Base-by-base conservation (phyloP, 768 basidiomycete genomes). In the Rhizopogon rudus region DNA sequence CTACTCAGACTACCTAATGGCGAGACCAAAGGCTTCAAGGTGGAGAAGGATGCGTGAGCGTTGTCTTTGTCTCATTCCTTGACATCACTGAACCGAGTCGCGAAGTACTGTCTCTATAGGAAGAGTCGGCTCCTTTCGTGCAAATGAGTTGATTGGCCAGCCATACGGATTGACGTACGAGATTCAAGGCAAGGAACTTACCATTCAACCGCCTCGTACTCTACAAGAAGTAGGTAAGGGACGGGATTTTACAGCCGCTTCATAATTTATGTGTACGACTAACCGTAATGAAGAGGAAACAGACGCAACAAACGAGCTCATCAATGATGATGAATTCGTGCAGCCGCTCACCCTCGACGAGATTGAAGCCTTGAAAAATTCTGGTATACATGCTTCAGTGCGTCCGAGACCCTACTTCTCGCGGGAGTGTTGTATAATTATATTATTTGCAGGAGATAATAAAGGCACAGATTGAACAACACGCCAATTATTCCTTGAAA, bases 221-320 rank as follows among this genome's bases (percentile, higher is more conserved):
- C 70, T 91, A 64, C 81, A 87, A 64, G 93, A 95, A 72, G 79
- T 94, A 62, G 92, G 93, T 92, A 70, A 46, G 62, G 48, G 9
- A 20, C 44, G 62, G 17, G 9, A 17, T 50, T 53, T 45, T 39
- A 44, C 22, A 42, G 33, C 51, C 42, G 16, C 14, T 25, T 14
- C 48, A 20, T 8, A 43, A 33, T 57, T 48, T 41, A 33, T 25
- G 3, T 46, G 45, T 44, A 48, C 6, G 48, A 48, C 29, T 52
- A 7, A 9, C 28, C 20, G 40, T 57, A 9, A 68, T 16, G 16
- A 62, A 96, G 96, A 95, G 84, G 96, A 98, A 64, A 98, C 95
- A 12, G 88, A 90, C 51, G 96, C 95, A 1, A 99, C 94, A 3
- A 99, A 99, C 63, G 94, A 99, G 65, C 79, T 93, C 3, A 99